Percentiles rank a stretch among this genome's conserved stretches.
Evolutionary conservation across 768 basidiomycete genomes (phyloP).

Genomic region (Russula griseocarnosa): DNA sequence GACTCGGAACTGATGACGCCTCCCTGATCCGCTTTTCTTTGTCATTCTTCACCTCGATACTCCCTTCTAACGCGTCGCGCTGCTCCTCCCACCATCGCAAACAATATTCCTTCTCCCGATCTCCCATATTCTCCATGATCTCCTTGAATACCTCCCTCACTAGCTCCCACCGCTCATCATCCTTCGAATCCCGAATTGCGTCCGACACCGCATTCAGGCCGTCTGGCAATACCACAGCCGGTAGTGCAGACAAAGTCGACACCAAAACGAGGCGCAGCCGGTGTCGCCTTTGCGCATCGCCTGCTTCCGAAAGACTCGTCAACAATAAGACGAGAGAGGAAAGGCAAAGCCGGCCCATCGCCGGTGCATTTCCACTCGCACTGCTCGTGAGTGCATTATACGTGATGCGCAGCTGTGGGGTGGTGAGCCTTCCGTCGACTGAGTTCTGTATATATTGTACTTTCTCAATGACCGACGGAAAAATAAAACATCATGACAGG

Average conservation of each 20-base stretch:
- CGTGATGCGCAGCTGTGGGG: slow-evolving; percentile 66
- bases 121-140: slow-evolving; percentile 60
- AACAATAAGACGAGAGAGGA: slow-evolving; percentile 28
- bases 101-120: slow-evolving; percentile 61
- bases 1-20: neutral
- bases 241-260: slow-evolving; percentile 60
- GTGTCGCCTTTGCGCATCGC: slow-evolving; percentile 38
- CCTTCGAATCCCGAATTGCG: slow-evolving; percentile 32
- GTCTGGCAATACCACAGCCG: slow-evolving; percentile 51
- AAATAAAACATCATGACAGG: neutral
- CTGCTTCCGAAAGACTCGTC: slow-evolving; percentile 16
- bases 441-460: slow-evolving; percentile 50
- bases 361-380: slow-evolving; percentile 41
- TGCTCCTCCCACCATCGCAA: slow-evolving; percentile 70
- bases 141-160: slow-evolving; percentile 57
- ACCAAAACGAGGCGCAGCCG: slow-evolving; percentile 63
- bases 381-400: slow-evolving; percentile 66
- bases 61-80: slow-evolving; percentile 7
- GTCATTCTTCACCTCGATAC: neutral
- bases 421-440: slow-evolving; percentile 53
- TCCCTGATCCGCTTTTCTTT: slow-evolving; percentile 1
- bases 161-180: slow-evolving; percentile 42
- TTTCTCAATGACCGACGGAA: neutral
- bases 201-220: slow-evolving; percentile 49
- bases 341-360: slow-evolving; percentile 69